These are phyloP conservation scores for Fusarium nematophilum DNA, from an alignment of 2,329 filamentous ascomycete species.

Conservation along the genomic window DNA sequence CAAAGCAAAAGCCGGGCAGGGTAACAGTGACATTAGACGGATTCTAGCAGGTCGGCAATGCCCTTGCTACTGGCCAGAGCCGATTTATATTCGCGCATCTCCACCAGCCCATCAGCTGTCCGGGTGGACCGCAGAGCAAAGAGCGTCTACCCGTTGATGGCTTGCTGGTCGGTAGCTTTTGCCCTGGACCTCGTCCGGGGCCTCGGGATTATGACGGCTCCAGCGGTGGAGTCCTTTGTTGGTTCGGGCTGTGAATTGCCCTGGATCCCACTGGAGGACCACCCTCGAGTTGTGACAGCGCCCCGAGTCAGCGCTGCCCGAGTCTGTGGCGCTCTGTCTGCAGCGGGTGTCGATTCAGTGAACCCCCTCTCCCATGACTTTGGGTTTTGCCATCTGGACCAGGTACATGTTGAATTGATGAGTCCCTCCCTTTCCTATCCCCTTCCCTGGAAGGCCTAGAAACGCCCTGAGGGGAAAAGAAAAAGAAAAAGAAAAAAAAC, in stretches of 20 bases:
- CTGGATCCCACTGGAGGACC: slow-evolving; percentile 26
- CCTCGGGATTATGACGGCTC: slow-evolving; percentile 30
- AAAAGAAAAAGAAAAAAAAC: not conserved
- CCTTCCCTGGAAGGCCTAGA: slow-evolving; percentile 1
- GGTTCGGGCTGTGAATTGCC: slow-evolving; percentile 20
- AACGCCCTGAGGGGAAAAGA: not conserved
- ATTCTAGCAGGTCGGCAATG: slow-evolving; percentile 28
- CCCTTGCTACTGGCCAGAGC: slow-evolving; percentile 32
- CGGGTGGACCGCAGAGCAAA: slow-evolving; percentile 12
- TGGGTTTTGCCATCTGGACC: no score
- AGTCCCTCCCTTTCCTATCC: no score
- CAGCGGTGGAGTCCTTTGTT: slow-evolving; percentile 9
- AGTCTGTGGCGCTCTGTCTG: not conserved
- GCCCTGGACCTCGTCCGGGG: slow-evolving; percentile 15
- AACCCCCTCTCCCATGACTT: no score
- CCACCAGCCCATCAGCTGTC: slow-evolving; percentile 44
- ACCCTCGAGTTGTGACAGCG: slow-evolving; percentile 5
- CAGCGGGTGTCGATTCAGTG: not conserved
- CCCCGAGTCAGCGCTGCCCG: slow-evolving; percentile 23
- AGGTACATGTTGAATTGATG: no score
- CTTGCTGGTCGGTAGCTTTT: no score
- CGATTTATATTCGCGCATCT: slow-evolving; percentile 52
- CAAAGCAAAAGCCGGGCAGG: slow-evolving; percentile 10
- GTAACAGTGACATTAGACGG: slow-evolving; percentile 29
- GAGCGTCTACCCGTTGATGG: slow-evolving; percentile 17